Conservation (phyloP, 139 green algal species). For the Volvox reticuliferus region DNA sequence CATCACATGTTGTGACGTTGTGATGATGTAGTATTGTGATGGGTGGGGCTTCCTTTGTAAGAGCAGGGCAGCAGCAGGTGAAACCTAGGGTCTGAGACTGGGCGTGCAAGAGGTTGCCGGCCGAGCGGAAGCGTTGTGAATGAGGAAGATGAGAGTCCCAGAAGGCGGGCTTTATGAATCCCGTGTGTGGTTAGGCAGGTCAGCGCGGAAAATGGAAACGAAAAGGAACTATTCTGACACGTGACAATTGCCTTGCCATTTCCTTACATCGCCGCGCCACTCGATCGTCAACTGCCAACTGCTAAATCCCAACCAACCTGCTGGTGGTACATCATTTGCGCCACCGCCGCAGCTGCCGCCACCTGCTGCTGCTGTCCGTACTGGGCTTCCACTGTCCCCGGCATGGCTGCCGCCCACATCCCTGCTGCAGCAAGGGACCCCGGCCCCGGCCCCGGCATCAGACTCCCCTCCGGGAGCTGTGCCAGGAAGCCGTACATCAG, state of each 20-base stretch:
- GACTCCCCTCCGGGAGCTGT: slow-evolving; percentile 39
- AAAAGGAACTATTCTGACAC: no score
- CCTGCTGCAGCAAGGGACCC: background rate
- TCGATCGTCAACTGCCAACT: background rate
- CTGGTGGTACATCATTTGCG: slow-evolving; percentile 33
- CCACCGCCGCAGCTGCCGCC: background rate
- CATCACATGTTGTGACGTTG: background rate
- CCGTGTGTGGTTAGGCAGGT: no score
- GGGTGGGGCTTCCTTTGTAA: no score
- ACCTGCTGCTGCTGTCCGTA: background rate
- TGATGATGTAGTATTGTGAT: no score
- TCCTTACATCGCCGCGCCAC: no score
- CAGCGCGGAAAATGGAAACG: no score
- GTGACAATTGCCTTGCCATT: no score
- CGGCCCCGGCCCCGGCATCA: background rate
- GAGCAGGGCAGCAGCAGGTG: background rate
- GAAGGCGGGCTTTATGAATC: no score
- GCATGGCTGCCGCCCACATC: background rate
- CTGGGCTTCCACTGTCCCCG: background rate
- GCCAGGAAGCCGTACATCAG: slow-evolving; percentile 33
- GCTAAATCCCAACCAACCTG: slow-evolving; percentile 3
- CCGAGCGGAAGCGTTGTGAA: no score
- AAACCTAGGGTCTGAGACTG: no score
- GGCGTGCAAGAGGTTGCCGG: no score
- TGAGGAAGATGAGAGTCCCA: no score